A percentile compares a stretch with the other conserved stretches of the same genome.
phyloP scores from a whole-genome alignment of 345 rosid genomes.

The Aegle marmelos region DNA sequence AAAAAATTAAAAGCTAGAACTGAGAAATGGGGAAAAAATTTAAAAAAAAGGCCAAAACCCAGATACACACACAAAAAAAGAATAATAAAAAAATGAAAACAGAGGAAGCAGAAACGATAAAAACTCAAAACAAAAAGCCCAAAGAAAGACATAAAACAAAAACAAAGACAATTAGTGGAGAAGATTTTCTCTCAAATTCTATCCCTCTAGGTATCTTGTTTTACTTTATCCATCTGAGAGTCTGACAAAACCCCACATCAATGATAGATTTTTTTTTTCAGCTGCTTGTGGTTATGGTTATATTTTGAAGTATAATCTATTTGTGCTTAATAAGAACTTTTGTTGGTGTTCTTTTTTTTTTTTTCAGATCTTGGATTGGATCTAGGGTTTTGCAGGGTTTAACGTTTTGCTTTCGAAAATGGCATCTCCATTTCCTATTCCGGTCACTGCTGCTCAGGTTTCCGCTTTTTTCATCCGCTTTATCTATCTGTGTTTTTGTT shows the following conservation, averaged over 20 bases:
- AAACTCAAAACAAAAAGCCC: background rate
- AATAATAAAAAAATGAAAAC: background rate
- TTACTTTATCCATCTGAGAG: no score
- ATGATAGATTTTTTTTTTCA: background rate
- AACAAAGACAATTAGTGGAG: conserved; percentile 30
- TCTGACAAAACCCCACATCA: background rate
- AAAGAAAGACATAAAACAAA: background rate
- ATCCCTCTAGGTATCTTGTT: conserved; percentile 3
- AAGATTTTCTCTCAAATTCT: conserved; percentile 32
- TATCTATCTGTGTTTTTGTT: background rate
- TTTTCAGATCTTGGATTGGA: conserved; percentile 28
- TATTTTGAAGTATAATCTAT: background rate
- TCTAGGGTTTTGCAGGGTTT: conserved; percentile 31
- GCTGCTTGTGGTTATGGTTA: background rate
- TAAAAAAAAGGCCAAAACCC: background rate
- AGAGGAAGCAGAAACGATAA: background rate
- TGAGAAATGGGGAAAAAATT: background rate
- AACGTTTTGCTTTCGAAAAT: conserved; percentile 19
- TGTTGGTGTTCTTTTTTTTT: background rate
- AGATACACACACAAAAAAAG: no score
- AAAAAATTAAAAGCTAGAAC: background rate
- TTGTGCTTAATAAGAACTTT: background rate
- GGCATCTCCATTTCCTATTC: conserved; percentile 40
- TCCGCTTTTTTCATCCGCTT: background rate
- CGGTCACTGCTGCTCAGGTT: conserved; percentile 53